A percentile compares a stretch with the other conserved stretches of the same genome.
phyloP scores from a whole-genome alignment of 768 basidiomycete genomes.

The Lactarius evosmus region DNA sequence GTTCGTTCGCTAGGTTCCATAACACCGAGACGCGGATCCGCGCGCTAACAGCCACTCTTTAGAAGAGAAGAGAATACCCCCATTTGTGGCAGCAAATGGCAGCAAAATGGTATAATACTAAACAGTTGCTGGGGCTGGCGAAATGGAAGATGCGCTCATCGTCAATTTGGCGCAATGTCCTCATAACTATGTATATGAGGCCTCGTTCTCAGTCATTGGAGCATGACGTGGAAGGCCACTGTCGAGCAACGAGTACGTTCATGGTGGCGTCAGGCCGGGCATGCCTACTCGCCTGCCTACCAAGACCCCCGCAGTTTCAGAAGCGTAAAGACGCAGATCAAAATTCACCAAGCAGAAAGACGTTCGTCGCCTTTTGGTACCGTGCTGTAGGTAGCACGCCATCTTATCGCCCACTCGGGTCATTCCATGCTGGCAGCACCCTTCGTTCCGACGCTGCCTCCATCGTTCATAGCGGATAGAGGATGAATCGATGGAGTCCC shows the following conservation, averaged over 20 bases:
- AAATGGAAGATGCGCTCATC: conserved; percentile 7
- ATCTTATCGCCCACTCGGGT: not conserved
- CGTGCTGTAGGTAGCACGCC: not conserved
- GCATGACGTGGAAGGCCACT: conserved; percentile 3
- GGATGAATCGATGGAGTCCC: not conserved
- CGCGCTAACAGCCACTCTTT: not conserved
- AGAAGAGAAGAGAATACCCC: conserved; percentile 11
- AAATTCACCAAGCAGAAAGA: conserved; percentile 15
- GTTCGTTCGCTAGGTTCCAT: not conserved
- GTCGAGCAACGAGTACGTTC: conserved; percentile 10
- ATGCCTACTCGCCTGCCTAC: not conserved
- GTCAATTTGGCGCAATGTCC: not conserved
- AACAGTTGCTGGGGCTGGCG: conserved; percentile 7
- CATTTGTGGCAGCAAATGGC: conserved; percentile 13
- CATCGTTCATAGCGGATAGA: conserved; percentile 6
- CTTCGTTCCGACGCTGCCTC: conserved; percentile 17
- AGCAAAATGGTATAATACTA: conserved; percentile 15
- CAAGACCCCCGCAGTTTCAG: conserved; percentile 9
- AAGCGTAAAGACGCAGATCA: not conserved
- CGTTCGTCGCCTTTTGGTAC: conserved; percentile 5
- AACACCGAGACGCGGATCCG: not conserved
- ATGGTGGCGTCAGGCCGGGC: not conserved
- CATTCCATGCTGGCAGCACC: not conserved
- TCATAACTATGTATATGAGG: conserved; percentile 4
- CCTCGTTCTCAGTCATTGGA: conserved; percentile 4